A percentile compares a stretch with the other conserved stretches of the same genome.
phyloP scores from a whole-genome alignment of 805 yeast species.

The Kuraishia floccosa region DNA sequence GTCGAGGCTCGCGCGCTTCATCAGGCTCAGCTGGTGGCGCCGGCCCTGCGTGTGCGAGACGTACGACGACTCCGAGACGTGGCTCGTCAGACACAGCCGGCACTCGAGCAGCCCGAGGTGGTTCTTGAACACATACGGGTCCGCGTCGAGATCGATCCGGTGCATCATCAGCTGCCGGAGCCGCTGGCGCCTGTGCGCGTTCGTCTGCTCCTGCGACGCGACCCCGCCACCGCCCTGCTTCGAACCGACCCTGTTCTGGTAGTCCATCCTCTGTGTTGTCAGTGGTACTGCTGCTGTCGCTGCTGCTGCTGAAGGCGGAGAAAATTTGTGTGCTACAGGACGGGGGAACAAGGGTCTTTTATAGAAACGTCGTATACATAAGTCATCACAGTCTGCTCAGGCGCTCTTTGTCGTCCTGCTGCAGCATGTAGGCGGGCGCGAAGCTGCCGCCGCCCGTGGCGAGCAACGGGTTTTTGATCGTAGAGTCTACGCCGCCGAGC shows the following conservation, averaged over 20 bases:
- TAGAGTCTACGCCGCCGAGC: conserved; percentile 67
- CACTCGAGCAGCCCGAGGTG: conserved; percentile 84
- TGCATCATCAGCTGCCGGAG: conserved; percentile 48
- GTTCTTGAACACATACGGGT: conserved; percentile 78
- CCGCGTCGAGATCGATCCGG: conserved; percentile 42
- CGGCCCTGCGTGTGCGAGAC: conserved; percentile 77
- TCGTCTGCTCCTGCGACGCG: conserved; percentile 62
- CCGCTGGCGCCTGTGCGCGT: conserved; percentile 57
- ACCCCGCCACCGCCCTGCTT: conserved; percentile 88
- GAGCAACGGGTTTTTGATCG: conserved; percentile 62
- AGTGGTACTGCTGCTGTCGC: too few species aligned
- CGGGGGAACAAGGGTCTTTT: too few species aligned
- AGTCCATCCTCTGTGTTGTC: too few species aligned
- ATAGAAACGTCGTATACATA: too few species aligned
- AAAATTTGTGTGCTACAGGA: too few species aligned
- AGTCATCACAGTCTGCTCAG: conserved; percentile 22
- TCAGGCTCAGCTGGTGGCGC: conserved; percentile 67
- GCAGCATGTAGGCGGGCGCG: conserved; percentile 47
- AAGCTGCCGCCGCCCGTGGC: conserved; percentile 13
- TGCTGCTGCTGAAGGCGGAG: too few species aligned
- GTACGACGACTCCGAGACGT: conserved; percentile 69
- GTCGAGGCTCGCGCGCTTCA: conserved; percentile 40
- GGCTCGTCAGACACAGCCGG: conserved; percentile 72
- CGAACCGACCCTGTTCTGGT: conserved; percentile 81
- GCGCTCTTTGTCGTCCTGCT: conserved; percentile 50